phyloP scores from a whole-genome alignment of 2,329 filamentous ascomycete species.

The Microascus cirrosus region DNA sequence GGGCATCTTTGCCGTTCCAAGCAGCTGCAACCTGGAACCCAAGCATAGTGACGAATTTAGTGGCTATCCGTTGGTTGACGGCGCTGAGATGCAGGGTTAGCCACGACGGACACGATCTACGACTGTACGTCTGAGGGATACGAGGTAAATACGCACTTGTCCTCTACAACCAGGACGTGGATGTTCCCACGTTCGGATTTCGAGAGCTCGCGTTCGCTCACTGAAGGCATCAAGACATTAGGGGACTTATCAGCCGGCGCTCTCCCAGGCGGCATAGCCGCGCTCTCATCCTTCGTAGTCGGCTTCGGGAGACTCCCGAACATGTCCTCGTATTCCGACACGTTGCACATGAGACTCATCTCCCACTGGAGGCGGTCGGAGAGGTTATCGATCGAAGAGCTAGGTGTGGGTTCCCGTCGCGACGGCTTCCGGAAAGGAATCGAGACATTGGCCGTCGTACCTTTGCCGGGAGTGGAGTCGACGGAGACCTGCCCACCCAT shows the following conservation, averaged over 20 bases:
- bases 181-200: constrained; percentile 46
- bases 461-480: constrained; percentile 53
- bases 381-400: constrained; percentile 50
- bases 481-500: constrained; percentile 69
- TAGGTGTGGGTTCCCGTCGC: constrained; percentile 23
- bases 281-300: background rate
- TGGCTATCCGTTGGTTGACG: constrained; percentile 67
- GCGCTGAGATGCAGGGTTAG: constrained; percentile 21
- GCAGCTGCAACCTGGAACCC: constrained; percentile 60
- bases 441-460: constrained; percentile 66
- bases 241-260: background rate
- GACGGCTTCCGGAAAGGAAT: constrained; percentile 67
- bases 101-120: background rate
- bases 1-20: constrained; percentile 69
- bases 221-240: background rate
- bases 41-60: constrained; percentile 63
- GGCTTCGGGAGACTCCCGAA: constrained; percentile 27
- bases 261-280: constrained; percentile 6
- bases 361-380: constrained; percentile 57
- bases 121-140: too few species aligned
- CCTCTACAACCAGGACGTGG: constrained; percentile 69
- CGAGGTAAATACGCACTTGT: constrained; percentile 46
- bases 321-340: constrained; percentile 48
- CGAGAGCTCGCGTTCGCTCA: background rate
- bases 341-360: constrained; percentile 53